These are phyloP conservation scores for Diaporthe batatas DNA, from an alignment of 2,329 filamentous ascomycete species.

Conservation along the genomic window DNA sequence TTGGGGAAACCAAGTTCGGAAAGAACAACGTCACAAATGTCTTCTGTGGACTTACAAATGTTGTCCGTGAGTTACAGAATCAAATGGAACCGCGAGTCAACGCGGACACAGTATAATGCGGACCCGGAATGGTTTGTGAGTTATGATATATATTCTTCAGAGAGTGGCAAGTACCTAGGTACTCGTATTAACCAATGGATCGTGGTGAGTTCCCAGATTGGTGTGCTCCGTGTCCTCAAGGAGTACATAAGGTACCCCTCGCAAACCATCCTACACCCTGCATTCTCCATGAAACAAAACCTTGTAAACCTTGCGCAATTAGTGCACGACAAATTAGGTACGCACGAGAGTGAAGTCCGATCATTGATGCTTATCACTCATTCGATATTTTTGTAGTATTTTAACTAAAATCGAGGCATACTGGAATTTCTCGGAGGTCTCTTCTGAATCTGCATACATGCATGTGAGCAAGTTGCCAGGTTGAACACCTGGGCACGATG, in stretches of 20 bases:
- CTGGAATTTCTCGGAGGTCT: no score
- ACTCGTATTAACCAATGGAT: background rate
- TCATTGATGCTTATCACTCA: background rate
- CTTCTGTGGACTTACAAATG: no score
- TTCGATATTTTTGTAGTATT: background rate
- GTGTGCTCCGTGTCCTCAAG: background rate
- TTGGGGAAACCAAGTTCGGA: no score
- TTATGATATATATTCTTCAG: background rate
- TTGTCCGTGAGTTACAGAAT: background rate
- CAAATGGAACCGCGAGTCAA: background rate
- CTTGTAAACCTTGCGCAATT: background rate
- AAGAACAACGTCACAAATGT: no score
- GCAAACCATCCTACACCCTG: background rate
- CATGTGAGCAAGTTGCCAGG: background rate
- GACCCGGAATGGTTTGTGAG: background rate
- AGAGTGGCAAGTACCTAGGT: background rate
- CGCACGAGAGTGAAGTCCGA: background rate
- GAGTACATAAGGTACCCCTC: no score
- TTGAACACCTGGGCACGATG: no score
- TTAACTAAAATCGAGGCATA: background rate
- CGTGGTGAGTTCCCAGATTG: no score
- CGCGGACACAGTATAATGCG: no score
- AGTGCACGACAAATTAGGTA: background rate
- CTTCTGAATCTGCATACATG: no score
- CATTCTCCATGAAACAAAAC: background rate